Evolutionary conservation across 2,329 filamentous ascomycete genomes (phyloP).

Genomic region (Emmonsiellopsis sp.): DNA sequence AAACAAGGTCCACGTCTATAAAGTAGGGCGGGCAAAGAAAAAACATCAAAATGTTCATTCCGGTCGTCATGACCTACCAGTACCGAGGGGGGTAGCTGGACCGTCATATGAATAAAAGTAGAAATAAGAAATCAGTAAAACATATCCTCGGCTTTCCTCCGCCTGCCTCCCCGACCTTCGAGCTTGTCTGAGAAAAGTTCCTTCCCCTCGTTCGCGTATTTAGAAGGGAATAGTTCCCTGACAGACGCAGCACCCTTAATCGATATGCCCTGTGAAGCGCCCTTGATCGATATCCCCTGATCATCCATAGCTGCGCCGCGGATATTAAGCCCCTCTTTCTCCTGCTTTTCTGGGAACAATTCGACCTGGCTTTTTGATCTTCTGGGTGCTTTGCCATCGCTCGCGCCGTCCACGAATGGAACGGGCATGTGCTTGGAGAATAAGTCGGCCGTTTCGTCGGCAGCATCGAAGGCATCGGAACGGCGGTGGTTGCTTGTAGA

Average conservation of each 20-base stretch:
- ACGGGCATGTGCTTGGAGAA: conserved; percentile 42
- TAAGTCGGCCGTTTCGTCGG: conserved; percentile 46
- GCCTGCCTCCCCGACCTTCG: conserved; percentile 48
- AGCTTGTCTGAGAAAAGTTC: conserved; percentile 58
- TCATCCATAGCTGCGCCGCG: conserved; percentile 46
- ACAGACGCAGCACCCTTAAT: conserved; percentile 62
- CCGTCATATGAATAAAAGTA: neutral
- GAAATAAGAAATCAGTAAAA: conserved; percentile 48
- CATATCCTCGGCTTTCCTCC: conserved; percentile 63
- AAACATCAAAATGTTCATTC: neutral
- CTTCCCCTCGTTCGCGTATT: conserved; percentile 54
- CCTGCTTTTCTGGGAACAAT: conserved; percentile 28
- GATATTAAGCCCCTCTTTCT: conserved; percentile 44
- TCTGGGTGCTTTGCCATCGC: conserved; percentile 8
- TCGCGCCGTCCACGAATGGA: conserved; percentile 39
- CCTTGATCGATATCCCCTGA: conserved; percentile 30
- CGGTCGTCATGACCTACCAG: neutral
- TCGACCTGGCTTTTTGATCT: conserved; percentile 17
- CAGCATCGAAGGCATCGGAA: conserved; percentile 44
- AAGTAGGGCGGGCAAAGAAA: too few species aligned
- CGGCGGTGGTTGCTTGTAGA: conserved; percentile 35
- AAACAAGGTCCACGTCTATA: too few species aligned
- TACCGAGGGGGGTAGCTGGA: neutral
- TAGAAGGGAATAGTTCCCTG: conserved; percentile 62
- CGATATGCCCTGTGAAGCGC: conserved; percentile 43